Percentiles rank a stretch among this genome's conserved stretches.
Conservation (phyloP, 1,284 basidiomycete species). For the Moniliophthora roreri region DNA sequence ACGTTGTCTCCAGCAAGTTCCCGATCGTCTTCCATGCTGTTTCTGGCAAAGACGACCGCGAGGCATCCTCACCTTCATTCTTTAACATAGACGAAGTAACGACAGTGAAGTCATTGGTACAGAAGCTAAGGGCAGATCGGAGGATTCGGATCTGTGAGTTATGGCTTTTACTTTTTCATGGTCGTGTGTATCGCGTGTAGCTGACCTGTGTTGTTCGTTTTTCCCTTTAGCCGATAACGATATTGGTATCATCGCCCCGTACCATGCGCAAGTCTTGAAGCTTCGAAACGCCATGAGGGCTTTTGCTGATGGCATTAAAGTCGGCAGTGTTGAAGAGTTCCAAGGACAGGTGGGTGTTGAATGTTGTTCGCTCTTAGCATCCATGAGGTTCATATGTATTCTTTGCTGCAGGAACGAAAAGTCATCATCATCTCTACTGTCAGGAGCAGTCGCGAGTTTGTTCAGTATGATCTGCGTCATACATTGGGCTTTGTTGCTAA, state of each 20-base stretch:
- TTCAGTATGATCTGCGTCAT: conserved; percentile 56
- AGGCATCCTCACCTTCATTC: conserved; percentile 63
- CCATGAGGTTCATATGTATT: neutral
- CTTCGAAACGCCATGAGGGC: conserved; percentile 16
- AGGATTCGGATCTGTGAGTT: conserved; percentile 24
- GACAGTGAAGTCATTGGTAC: conserved; percentile 43
- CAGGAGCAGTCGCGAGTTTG: conserved; percentile 53
- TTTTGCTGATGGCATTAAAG: conserved; percentile 30
- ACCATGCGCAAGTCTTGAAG: conserved; percentile 39
- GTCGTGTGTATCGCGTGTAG: neutral
- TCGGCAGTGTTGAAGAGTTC: conserved; percentile 48
- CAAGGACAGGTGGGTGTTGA: conserved; percentile 42
- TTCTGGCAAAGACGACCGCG: conserved; percentile 58
- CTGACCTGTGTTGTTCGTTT: neutral
- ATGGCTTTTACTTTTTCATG: neutral
- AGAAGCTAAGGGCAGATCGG: conserved; percentile 26
- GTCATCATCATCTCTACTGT: conserved; percentile 70
- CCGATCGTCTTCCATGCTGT: conserved; percentile 62
- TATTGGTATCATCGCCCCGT: conserved; percentile 44
- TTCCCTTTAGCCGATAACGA: conserved; percentile 23
- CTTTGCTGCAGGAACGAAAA: conserved; percentile 48
- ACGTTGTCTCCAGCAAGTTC: conserved; percentile 46
- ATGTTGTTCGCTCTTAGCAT: neutral
- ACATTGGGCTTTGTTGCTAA: conserved; percentile 67
- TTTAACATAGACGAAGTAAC: conserved; percentile 61